These are phyloP conservation scores for Alternaria hordeiaustralica DNA, from an alignment of 2,329 filamentous ascomycete genomes.

Conservation along the genomic window DNA sequence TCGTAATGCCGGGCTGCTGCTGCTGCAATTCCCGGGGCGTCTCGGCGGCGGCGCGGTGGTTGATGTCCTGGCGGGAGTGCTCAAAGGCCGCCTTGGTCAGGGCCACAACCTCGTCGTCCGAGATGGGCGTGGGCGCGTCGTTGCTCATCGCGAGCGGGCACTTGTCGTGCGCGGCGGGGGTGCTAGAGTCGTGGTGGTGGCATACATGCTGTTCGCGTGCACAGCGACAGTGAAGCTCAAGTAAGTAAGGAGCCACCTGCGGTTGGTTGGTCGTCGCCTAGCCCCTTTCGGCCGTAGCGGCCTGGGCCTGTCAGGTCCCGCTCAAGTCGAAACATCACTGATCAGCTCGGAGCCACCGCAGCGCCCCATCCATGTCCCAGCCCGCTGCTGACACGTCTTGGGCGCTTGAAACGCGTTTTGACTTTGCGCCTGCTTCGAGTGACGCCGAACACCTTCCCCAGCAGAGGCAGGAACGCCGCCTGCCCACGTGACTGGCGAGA, in stretches of 20 bases:
- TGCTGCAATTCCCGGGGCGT: conserved; percentile 63
- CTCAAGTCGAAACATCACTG: conserved; percentile 16
- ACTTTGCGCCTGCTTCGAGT: neutral
- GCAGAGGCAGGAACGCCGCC: neutral
- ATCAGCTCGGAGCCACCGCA: conserved; percentile 13
- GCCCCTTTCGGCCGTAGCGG: conserved; percentile 8
- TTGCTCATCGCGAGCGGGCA: conserved; percentile 46
- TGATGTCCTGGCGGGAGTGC: conserved; percentile 69
- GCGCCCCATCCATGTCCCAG: conserved; percentile 9
- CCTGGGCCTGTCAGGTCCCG: conserved; percentile 12
- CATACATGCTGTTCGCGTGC: conserved; percentile 15
- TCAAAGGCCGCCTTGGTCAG: conserved; percentile 72
- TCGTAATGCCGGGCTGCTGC: conserved; percentile 73
- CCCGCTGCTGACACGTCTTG: conserved; percentile 12
- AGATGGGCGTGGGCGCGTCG: conserved; percentile 55
- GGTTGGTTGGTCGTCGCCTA: conserved; percentile 7
- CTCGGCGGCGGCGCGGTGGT: conserved; percentile 58
- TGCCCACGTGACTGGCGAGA: conserved; percentile 1
- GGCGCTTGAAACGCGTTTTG: conserved; percentile 8
- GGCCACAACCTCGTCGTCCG: conserved; percentile 68
- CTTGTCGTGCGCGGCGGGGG: conserved; percentile 12
- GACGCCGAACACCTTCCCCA: neutral
- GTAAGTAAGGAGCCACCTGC: conserved; percentile 15
- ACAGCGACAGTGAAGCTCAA: conserved; percentile 10
- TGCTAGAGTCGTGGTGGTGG: neutral